phyloP scores from a whole-genome alignment of 2,329 filamentous ascomycete genomes.

The Exophiala phaeomuriformis region DNA sequence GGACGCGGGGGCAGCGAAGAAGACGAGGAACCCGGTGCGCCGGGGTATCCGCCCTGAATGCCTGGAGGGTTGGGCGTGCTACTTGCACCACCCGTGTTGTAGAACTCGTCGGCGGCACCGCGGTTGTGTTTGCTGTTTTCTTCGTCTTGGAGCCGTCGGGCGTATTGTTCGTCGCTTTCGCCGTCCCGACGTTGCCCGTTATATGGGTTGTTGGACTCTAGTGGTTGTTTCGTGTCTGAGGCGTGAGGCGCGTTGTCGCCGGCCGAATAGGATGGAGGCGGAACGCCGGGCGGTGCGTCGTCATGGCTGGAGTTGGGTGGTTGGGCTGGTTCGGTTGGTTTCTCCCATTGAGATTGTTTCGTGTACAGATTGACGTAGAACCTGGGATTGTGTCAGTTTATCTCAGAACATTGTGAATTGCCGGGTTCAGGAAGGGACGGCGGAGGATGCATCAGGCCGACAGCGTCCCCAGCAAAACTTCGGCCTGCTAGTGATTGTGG shows the following conservation, averaged over 20 bases:
- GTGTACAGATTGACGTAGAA: constrained; percentile 89
- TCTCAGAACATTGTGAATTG: not conserved
- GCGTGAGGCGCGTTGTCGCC: constrained; percentile 40
- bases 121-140: constrained; percentile 55
- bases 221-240: constrained; percentile 37
- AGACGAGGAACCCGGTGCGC: constrained; percentile 28
- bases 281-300: constrained; percentile 46
- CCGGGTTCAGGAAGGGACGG: too few species aligned
- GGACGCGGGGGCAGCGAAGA: constrained; percentile 29
- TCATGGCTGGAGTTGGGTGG: constrained; percentile 39
- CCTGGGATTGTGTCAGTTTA: constrained; percentile 41
- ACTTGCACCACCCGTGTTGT: constrained; percentile 28
- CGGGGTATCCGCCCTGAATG: constrained; percentile 23
- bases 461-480: too few species aligned
- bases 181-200: constrained; percentile 40
- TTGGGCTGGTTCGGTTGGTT: constrained; percentile 60
- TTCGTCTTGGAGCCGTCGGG: constrained; percentile 72
- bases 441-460: not conserved
- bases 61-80: constrained; percentile 15
- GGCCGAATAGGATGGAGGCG: constrained; percentile 61
- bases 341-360: constrained; percentile 86
- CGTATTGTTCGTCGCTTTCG: constrained; percentile 62
- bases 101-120: constrained; percentile 45
- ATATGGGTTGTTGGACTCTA: constrained; percentile 69
- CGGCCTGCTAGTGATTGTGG: too few species aligned